phyloP scores from a whole-genome alignment of 169 alveolate genomes.

The Cryptosporidium sp. region DNA sequence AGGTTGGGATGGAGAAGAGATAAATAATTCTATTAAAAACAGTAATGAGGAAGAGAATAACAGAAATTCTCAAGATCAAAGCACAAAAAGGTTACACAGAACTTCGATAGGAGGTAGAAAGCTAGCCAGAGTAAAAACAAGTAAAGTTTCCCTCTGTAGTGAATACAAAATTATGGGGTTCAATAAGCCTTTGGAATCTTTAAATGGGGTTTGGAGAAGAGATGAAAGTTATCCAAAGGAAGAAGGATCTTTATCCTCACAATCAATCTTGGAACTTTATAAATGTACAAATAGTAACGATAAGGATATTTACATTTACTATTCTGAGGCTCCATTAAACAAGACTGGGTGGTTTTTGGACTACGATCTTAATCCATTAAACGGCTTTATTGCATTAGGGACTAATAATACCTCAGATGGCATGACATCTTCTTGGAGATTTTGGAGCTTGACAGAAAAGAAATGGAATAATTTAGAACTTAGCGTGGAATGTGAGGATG shows the following conservation, averaged over 20 bases:
- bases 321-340: slow-evolving; percentile 48
- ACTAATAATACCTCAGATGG: not conserved
- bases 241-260: not conserved
- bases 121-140: not conserved
- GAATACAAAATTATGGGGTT: slow-evolving; percentile 49
- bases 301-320: slow-evolving; percentile 52
- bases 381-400: slow-evolving; percentile 72
- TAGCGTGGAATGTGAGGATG: not conserved
- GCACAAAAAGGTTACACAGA: not conserved
- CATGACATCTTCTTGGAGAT: slow-evolving; percentile 33
- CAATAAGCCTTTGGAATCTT: slow-evolving; percentile 8
- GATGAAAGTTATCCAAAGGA: not conserved
- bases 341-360: slow-evolving; percentile 74
- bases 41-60: not conserved
- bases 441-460: slow-evolving; percentile 49
- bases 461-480: slow-evolving; percentile 38
- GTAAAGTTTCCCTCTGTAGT: not conserved
- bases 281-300: slow-evolving; percentile 39
- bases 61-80: not conserved
- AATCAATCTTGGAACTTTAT: not conserved
- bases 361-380: slow-evolving; percentile 55
- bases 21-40: not conserved
- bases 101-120: not conserved
- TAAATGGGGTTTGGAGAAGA: slow-evolving; percentile 52
- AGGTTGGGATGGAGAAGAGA: not conserved